These are phyloP conservation scores for Magnaporthiopsis poae DNA, from an alignment of 2,329 filamentous ascomycete species.

Conservation along the genomic window DNA sequence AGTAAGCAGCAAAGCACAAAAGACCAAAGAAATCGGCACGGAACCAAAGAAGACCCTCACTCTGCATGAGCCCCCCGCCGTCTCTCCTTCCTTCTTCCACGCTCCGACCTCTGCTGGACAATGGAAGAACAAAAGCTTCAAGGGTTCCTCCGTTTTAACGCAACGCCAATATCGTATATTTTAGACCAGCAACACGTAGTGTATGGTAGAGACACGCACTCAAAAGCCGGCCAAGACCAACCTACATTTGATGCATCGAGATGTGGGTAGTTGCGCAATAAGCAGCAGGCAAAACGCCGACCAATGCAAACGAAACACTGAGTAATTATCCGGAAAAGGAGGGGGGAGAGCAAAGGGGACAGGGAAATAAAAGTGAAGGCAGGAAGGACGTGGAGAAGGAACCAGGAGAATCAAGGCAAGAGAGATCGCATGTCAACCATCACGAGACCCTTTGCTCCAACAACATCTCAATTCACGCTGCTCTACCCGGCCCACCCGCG, in stretches of 20 bases:
- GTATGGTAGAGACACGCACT: background rate
- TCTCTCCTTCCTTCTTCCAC: background rate
- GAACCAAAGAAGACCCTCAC: background rate
- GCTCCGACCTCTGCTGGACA: background rate
- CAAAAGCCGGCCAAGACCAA: background rate
- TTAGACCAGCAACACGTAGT: background rate
- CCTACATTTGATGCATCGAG: background rate
- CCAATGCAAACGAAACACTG: slow-evolving; percentile 6
- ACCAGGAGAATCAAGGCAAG: background rate
- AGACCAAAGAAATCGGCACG: background rate
- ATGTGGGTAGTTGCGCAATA: background rate
- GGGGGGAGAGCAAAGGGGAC: background rate
- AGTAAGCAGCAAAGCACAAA: background rate
- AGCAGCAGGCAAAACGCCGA: slow-evolving; percentile 5
- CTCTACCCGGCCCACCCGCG: background rate
- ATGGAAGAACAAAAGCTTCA: background rate
- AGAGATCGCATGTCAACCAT: background rate
- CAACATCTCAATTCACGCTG: background rate
- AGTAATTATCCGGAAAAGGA: background rate
- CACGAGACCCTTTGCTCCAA: background rate
- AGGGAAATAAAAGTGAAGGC: background rate
- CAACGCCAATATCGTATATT: slow-evolving; percentile 2
- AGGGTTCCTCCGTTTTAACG: background rate
- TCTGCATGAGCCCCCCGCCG: background rate
- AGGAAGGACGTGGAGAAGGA: background rate